Base-by-base conservation (phyloP, 2,329 filamentous ascomycete genomes). In the Corinectria fuckeliana region DNA sequence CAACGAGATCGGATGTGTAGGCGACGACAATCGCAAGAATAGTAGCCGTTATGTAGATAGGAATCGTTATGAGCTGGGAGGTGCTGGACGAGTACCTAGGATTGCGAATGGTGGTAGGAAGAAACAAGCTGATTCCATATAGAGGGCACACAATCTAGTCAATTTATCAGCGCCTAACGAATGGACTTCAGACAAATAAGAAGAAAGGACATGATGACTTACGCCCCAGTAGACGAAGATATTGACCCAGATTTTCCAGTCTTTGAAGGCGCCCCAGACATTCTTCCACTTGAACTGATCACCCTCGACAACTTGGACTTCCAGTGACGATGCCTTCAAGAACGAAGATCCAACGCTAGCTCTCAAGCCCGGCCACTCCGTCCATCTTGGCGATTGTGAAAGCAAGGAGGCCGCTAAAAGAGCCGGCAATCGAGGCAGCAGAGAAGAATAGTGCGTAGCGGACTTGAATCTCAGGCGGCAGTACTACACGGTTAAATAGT, bases 201-300 rank as follows among this genome's bases (percentile, higher is more conserved):
- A 34, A 39, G 10, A 18, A 73, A 10, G 72, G 72, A n/a, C 74
- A 71, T 5, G 1, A 4, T 1, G 14, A 77, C 80, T 77, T 73
- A 88, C 85, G 8, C 87, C 85, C 79, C 88, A 88, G 67, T 87
- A 87, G 30, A 90, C 85, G 49, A 89, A 78, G 4, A 88, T 77
- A 51, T 82, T 82, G 25, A 81, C 75, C 78, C 80, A 84, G 44
- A 92, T 93, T 76, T 96, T 94, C 89, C 91, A 95, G 69, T 96
- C 92, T 34, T 82, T 86, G 44, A 94, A 78, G 1, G 88, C 88
- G 7, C 86, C 82, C 84, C 86, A 88, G 58, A 95, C 86, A 70
- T 93, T 95, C 13, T 80, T 78, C 85, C 89, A 90, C 62, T 88
- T 83, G 73, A 95, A 95, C 48, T 89, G 83, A 66, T 95, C 92